phyloP scores from a whole-genome alignment of 2,329 filamentous ascomycete genomes.

The Verticillium nonalfalfae region DNA sequence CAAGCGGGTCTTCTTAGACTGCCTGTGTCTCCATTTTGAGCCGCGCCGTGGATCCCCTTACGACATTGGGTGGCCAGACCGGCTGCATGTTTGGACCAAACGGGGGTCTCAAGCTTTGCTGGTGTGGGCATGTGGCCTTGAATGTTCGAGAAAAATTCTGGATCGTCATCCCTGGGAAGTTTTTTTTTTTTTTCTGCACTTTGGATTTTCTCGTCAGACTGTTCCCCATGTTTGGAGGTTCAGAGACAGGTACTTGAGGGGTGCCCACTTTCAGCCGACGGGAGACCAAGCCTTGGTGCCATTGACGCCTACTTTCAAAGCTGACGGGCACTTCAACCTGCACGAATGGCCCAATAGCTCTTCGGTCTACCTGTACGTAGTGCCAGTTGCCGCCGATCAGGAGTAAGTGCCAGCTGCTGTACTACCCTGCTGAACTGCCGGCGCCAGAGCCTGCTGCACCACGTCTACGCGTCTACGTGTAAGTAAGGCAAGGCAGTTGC shows the following conservation, averaged over 20 bases:
- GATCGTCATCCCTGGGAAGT: not conserved
- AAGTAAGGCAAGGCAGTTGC: no score
- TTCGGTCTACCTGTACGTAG: not conserved
- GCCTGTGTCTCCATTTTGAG: not conserved
- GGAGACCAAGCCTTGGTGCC: slow-evolving; percentile 8
- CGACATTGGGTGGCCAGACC: not conserved
- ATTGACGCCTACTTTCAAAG: not conserved
- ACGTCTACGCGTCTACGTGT: no score
- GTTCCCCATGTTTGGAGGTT: not conserved
- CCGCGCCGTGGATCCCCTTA: not conserved
- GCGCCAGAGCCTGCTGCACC: no score
- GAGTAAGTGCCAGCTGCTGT: not conserved
- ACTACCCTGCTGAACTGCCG: no score
- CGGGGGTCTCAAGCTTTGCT: not conserved
- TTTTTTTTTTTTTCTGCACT: not conserved
- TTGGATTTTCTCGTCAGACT: not conserved
- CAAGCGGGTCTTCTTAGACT: slow-evolving; percentile 7
- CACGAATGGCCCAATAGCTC: no score
- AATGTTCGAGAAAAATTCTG: not conserved
- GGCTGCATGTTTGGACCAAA: not conserved
- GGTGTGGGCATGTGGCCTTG: not conserved
- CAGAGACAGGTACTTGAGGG: not conserved
- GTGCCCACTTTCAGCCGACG: slow-evolving; percentile 11
- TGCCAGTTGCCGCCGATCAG: not conserved
- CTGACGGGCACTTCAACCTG: not conserved